Conservation (phyloP, 192 early-diverging fungal genomes). For the Funneliformis geosporum region DNA sequence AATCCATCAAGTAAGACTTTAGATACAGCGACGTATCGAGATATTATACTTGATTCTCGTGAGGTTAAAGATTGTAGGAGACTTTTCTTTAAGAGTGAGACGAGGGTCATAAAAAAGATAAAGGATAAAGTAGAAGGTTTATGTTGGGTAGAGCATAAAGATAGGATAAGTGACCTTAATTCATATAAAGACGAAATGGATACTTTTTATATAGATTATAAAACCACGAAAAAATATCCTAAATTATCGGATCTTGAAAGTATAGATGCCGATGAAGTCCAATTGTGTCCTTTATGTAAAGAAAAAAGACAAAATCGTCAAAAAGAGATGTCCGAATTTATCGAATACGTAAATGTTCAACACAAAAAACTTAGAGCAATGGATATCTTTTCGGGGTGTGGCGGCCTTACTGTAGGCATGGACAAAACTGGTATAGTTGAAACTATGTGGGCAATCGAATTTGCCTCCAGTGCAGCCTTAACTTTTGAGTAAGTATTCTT, state of each 20-base stretch:
- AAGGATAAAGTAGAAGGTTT: constrained; percentile 48
- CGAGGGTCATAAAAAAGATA: constrained; percentile 25
- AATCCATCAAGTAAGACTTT: background rate
- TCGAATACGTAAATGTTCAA: background rate
- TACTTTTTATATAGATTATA: constrained; percentile 48
- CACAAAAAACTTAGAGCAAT: constrained; percentile 41
- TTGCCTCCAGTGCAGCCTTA: constrained; percentile 54
- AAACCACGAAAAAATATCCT: constrained; percentile 31
- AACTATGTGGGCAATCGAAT: constrained; percentile 63
- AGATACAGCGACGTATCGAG: background rate
- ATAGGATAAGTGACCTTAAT: constrained; percentile 41
- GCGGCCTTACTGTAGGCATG: constrained; percentile 55
- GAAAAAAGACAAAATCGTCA: constrained; percentile 35
- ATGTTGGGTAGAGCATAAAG: constrained; percentile 58
- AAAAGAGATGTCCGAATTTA: background rate
- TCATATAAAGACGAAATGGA: constrained; percentile 54
- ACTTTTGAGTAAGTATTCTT: constrained; percentile 53
- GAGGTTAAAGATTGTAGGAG: constrained; percentile 46
- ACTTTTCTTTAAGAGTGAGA: constrained; percentile 47
- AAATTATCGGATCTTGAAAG: constrained; percentile 32
- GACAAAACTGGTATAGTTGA: background rate
- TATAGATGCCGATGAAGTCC: constrained; percentile 14
- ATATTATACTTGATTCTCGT: background rate
- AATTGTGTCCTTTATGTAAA: constrained; percentile 26
- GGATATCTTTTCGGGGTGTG: constrained; percentile 73